Evolutionary conservation across 441 rosid species (phyloP), one percentile per base, ranked within the genome.

Genomic region (Aquilaria agallochum): DNA sequence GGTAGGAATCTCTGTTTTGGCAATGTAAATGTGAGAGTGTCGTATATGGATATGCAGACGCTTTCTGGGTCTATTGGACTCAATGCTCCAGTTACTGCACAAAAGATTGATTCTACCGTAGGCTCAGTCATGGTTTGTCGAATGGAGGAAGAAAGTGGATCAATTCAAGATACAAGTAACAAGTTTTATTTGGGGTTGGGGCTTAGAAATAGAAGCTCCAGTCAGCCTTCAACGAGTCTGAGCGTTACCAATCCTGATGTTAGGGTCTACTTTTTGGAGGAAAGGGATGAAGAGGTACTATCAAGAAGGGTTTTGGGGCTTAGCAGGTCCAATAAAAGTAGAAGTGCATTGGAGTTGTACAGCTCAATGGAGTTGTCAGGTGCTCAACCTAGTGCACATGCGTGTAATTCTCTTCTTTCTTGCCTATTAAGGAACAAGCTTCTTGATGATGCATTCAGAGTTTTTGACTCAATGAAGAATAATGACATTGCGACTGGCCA

Each of bases 251-350:
- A 13, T 48, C 3, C 30, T 58, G 72, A 67, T 60, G 69, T 49
- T 66, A 68, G 68, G 66, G 71, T 77, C 32, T 78, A 80, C 57
- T 79, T 74, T 73, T 72, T 93, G 31, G 95, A 93, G 79, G 95
- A 85, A 76, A 76, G 70, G 55, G 77, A 82, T 49, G 87, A 75
- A 67, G 80, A 79, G 56, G 79, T 76, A 57, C 72, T 93, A 58
- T 93, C 95, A 0, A 77, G 80, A 71, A 83, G 96, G 71, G 67
- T 90, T 61, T 63, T 93, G 78, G 71, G 70, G 70, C 98, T 90
- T 36, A 78, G 96, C 62, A 83, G 96, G 78, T 83, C 82, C 53
- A 78, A 88, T 74, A 87, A 83, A 79, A 75, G 83, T 36, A 83
- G 83, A 71, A 88, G 92, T 65, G 96, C 95, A 4, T 10, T 83